Evolutionary conservation across 2,329 filamentous ascomycete genomes (phyloP), one percentile per base, ranked within the genome.

Genomic region (Botrytis fabae): DNA sequence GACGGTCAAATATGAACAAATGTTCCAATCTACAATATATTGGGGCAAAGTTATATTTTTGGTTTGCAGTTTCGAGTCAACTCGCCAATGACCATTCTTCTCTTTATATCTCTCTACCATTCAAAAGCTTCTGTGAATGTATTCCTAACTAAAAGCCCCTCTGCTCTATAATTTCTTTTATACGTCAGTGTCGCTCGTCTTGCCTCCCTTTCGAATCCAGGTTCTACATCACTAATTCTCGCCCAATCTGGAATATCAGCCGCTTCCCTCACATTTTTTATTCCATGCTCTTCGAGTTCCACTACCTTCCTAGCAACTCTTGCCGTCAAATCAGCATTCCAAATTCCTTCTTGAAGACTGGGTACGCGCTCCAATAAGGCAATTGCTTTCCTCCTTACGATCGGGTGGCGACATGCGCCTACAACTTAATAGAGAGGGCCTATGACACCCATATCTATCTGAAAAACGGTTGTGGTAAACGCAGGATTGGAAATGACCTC

Each of bases 331-430:
- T 59, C n/a, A 28, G 46, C 62, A 57, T 92, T 89, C 89, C 89
- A 91, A 83, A 91, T 89, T 42, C 87, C 89, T 80, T 92, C 90
- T 64, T 89, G 84, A n/a, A 89, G 84, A 20, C 87, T 85, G 76
- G 86, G 88, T 75, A 85, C 87, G 65, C 83, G 83, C 69, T 71
- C 61, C 25, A 92, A 80, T 18, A 92, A 82, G 76, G 87, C 85
- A 69, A 91, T 89, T 18, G 90, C 89, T 75, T 87, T 86, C 87
- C 48, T 83, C 20, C 90, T 85, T 54, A 86, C 83, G 2, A 82
- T 75, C 88, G 85, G 48, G 48, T 54, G 48, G 25, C 48, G 48
- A 77, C 89, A 91, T 77, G 90, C 90, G 16, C 87, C 89, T 12
- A 87, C 89, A 25, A 90, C 87, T 9, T 91, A 85, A 74, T 88